These are phyloP conservation scores for Nemania sp. DNA, from an alignment of 2,329 filamentous ascomycete species.

Conservation along the genomic window DNA sequence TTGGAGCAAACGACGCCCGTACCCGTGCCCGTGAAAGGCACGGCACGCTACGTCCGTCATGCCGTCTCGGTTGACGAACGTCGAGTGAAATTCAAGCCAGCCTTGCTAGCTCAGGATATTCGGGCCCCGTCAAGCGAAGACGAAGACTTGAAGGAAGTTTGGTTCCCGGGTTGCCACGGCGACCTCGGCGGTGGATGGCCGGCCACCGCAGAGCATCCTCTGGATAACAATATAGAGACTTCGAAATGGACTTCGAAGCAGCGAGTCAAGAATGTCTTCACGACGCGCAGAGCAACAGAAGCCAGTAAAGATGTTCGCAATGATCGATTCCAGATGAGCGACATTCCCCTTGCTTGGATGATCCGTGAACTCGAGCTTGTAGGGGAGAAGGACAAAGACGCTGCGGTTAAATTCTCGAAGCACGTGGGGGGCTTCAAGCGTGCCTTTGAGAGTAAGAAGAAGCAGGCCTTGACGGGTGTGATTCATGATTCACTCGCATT, in stretches of 20 bases:
- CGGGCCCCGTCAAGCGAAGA: conserved; percentile 29
- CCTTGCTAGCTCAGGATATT: conserved; percentile 49
- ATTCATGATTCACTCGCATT: conserved; percentile 47
- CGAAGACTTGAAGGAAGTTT: conserved; percentile 55
- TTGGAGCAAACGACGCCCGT: conserved; percentile 44
- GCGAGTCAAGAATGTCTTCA: conserved; percentile 43
- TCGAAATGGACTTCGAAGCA: conserved; percentile 38
- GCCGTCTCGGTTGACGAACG: conserved; percentile 58
- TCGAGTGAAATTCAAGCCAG: conserved; percentile 58
- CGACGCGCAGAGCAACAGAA: conserved; percentile 39
- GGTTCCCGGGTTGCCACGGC: conserved; percentile 58
- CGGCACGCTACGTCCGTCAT: conserved; percentile 52
- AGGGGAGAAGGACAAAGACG: conserved; percentile 36
- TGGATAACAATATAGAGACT: conserved; percentile 31
- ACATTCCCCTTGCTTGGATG: conserved; percentile 57
- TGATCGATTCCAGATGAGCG: conserved; percentile 50
- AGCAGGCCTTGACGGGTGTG: conserved; percentile 38
- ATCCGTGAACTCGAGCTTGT: conserved; percentile 51
- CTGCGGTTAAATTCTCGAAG: conserved; percentile 43
- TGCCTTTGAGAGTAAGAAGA: conserved; percentile 37
- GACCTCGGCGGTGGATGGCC: conserved; percentile 59
- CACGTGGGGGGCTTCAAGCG: conserved; percentile 40
- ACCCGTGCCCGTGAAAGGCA: conserved; percentile 44
- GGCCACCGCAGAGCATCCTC: conserved; percentile 32
- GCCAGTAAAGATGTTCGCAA: conserved; percentile 37